Base-by-base conservation (phyloP, 129 eudicot genomes). In the Helianthus annuus region DNA sequence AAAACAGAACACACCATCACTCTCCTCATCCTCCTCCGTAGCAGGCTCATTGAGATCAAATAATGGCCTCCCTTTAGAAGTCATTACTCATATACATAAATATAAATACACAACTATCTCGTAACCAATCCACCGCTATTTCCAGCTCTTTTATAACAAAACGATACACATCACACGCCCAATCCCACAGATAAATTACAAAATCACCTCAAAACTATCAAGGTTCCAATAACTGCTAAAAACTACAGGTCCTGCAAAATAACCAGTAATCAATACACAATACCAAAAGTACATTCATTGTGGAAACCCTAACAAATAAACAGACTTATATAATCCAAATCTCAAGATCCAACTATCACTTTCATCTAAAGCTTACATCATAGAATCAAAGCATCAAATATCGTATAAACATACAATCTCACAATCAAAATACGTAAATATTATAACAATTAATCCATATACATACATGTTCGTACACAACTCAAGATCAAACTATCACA, bases 41-140 rank as follows among this genome's bases (percentile, higher is more conserved):
- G 98, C 89, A 72, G 91, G 91, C 82, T 92, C 95, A 85, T 92
- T 92, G 76, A 92, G 98, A 80, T 92, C 98, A 87, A 92, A 87
- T 58, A 87, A 81, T 72, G 77, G 86, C 80, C 80, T 92, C 80
- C 93, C 94, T 81, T 80, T 90, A 82, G 96, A 92, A 60, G 87
- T 95, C 98, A 92, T 92, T 70, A 77, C 81, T 77, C 76, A 62
- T 69, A 69, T 77, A 62, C 66, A 77, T 70, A 61, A 13, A 77
- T 70, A 77, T 22, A 68, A 15, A 48, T 60, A 19, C 36, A 52
- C 17, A 53, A 27, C 27, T 53, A 53, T 53, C 27, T 53, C 17
- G 58, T 15, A 53, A 44, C 8, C 16, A 24, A 53, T 53, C 27
- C 81, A 77, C 76, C 48, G 63, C 64, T 68, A 36, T 36, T 75